These are phyloP conservation scores for Vaccinium vitisidaea DNA, from an alignment of 148 eudicot species.

Conservation along the genomic window DNA sequence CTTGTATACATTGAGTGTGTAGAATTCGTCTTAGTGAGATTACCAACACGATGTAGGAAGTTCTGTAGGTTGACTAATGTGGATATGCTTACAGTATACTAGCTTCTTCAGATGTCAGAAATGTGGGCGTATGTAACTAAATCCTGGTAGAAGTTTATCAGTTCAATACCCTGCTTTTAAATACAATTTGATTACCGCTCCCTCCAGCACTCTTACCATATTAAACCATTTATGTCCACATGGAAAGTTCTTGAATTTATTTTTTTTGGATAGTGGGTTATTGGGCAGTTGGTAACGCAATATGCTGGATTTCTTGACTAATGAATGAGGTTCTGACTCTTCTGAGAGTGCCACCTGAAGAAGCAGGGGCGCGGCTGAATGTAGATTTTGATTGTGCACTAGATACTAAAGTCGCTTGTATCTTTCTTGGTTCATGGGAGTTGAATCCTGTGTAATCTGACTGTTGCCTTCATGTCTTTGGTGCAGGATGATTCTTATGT, in stretches of 20 bases:
- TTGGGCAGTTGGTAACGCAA: not conserved
- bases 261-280: not conserved
- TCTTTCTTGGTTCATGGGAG: not conserved
- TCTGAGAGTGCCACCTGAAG: not conserved
- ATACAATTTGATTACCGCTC: not conserved
- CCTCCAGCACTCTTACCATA: not conserved
- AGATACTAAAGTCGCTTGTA: not conserved
- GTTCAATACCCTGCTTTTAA: not conserved
- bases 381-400: not conserved
- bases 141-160: not conserved
- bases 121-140: not conserved
- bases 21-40: not conserved
- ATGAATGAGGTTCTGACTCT: not conserved
- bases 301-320: not conserved
- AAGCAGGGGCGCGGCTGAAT: not conserved
- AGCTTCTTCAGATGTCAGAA: not conserved
- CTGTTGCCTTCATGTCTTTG: not conserved
- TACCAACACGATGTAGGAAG: not conserved
- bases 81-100: not conserved
- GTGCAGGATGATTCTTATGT: slow-evolving; percentile 56
- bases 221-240: not conserved
- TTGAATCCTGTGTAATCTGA: not conserved
- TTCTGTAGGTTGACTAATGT: not conserved
- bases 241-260: not conserved
- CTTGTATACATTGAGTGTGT: not conserved